These are phyloP conservation scores for Zygotorulaspora danielsina DNA, from an alignment of 805 yeast species.

Conservation along the genomic window DNA sequence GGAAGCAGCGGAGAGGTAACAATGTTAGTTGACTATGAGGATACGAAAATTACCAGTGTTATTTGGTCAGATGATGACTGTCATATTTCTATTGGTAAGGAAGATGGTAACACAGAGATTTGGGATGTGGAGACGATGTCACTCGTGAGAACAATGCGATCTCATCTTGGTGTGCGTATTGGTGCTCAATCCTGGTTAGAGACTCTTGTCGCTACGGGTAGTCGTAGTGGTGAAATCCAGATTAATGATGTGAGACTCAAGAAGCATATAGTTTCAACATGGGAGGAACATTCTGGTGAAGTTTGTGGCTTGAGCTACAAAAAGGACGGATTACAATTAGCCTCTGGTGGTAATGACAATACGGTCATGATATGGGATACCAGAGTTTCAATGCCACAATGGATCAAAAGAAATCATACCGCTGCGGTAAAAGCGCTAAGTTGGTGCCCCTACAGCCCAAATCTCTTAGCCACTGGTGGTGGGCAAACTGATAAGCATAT, in stretches of 20 bases:
- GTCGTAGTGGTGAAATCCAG: conserved; percentile 77
- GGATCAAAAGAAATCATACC: conserved; percentile 71
- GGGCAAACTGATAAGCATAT: conserved; percentile 86
- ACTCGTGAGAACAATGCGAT: conserved; percentile 71
- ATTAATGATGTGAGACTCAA: conserved; percentile 89
- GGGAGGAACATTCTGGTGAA: conserved; percentile 75
- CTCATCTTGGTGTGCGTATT: conserved; percentile 67
- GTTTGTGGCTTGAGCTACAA: conserved; percentile 90
- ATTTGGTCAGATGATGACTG: conserved; percentile 91
- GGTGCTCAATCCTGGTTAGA: conserved; percentile 83
- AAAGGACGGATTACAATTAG: conserved; percentile 76
- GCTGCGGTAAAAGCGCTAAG: conserved; percentile 95
- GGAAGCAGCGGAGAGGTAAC: conserved; percentile 78
- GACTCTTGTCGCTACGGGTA: conserved; percentile 79
- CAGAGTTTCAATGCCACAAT: conserved; percentile 62
- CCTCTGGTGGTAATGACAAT: conserved; percentile 93
- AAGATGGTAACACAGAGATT: conserved; percentile 79
- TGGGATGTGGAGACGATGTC: conserved; percentile 85
- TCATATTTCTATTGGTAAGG: conserved; percentile 77
- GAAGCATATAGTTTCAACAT: conserved; percentile 59
- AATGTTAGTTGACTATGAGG: conserved; percentile 55
- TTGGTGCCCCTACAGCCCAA: conserved; percentile 87
- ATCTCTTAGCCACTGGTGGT: conserved; percentile 92
- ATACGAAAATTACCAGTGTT: conserved; percentile 44
- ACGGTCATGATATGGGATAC: conserved; percentile 92